Conservation (phyloP, 768 basidiomycete species). For the Tulasnella sp. region DNA sequence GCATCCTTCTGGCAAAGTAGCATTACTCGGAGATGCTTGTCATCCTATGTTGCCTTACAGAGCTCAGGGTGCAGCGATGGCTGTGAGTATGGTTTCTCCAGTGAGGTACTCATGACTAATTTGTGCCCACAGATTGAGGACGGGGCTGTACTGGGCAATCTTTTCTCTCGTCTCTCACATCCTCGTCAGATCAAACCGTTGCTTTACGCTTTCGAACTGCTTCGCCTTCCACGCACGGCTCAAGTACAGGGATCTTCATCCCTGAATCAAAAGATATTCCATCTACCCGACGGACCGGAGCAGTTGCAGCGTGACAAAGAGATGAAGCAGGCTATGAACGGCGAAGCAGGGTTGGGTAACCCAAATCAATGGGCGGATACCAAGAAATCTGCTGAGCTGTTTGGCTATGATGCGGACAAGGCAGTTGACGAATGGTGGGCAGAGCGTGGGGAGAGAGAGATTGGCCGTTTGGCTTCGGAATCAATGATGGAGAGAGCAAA, state of each 20-base stretch:
- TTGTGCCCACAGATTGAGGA: constrained; percentile 31
- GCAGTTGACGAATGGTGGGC: constrained; percentile 16
- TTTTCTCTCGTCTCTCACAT: constrained; percentile 37
- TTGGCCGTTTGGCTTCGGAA: constrained; percentile 3
- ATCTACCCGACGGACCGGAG: constrained; percentile 41
- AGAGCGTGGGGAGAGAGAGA: constrained; percentile 14
- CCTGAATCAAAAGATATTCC: constrained; percentile 42
- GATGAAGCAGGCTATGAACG: constrained; percentile 39
- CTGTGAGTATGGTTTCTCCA: constrained; percentile 19
- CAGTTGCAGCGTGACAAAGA: constrained; percentile 39
- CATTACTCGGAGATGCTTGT: constrained; percentile 41
- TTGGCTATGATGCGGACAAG: constrained; percentile 24
- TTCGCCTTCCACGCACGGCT: constrained; percentile 39
- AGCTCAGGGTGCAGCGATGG: constrained; percentile 42
- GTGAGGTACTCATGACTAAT: not conserved
- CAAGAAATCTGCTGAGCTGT: constrained; percentile 35
- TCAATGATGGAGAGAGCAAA: not conserved
- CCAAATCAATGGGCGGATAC: constrained; percentile 49
- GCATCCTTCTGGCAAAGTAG: constrained; percentile 32
- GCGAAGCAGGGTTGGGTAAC: constrained; percentile 25
- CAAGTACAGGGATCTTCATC: constrained; percentile 38
- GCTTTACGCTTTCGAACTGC: constrained; percentile 38
- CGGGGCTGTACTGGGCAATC: constrained; percentile 33
- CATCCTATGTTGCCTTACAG: constrained; percentile 48
- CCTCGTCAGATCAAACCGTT: constrained; percentile 33